phyloP scores from a whole-genome alignment of 2,329 filamentous ascomycete species.

The Xylariaceae sp. region DNA sequence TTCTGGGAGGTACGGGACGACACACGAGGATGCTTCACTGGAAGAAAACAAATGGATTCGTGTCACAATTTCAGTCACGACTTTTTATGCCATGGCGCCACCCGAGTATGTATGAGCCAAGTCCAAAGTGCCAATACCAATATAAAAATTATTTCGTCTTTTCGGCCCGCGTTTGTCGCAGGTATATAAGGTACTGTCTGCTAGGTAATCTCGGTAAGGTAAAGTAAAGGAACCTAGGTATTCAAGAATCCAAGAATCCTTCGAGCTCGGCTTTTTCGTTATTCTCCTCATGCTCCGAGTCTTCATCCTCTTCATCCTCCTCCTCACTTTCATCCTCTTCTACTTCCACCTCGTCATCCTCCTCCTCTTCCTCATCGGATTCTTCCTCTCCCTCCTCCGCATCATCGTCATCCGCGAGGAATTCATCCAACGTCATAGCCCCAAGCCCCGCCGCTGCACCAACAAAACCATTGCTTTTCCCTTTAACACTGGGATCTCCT shows the following conservation, averaged over 20 bases:
- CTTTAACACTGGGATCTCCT: conserved; percentile 48
- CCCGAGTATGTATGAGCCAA: no score
- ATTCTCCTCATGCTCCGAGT: conserved; percentile 43
- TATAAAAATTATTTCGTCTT: no score
- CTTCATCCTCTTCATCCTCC: conserved; percentile 35
- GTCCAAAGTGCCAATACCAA: no score
- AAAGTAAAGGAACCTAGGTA: neutral
- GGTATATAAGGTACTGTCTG: no score
- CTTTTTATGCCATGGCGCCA: no score
- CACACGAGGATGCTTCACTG: no score
- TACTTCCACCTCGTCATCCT: conserved; percentile 45
- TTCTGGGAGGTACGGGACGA: no score
- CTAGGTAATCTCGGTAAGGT: no score
- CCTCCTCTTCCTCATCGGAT: conserved; percentile 43
- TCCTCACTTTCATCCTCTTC: conserved; percentile 41
- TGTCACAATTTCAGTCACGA: no score
- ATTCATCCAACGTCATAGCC: conserved; percentile 85
- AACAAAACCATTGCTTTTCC: conserved; percentile 46
- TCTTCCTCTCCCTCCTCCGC: conserved; percentile 48
- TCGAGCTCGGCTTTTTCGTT: conserved; percentile 42
- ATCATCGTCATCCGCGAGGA: conserved; percentile 67
- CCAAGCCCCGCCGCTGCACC: conserved; percentile 41
- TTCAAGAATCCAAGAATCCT: conserved; percentile 36
- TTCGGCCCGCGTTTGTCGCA: no score
- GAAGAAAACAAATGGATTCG: no score